Percentiles rank a stretch among this genome's conserved stretches.
phyloP scores from a whole-genome alignment of 768 basidiomycete genomes.

The Boletus subparvulus region DNA sequence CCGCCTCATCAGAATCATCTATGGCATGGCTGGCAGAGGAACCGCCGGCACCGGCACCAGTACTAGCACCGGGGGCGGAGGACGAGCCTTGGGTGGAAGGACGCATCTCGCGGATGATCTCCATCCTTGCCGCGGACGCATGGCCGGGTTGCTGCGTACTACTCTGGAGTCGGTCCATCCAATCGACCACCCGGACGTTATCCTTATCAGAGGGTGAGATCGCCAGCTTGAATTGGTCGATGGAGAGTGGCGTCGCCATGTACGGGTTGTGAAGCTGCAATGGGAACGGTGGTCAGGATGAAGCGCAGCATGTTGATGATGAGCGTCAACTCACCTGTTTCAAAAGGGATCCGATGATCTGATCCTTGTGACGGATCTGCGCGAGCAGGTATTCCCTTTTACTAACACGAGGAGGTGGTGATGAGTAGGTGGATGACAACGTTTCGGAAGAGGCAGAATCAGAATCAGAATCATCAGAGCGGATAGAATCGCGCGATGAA shows the following conservation, averaged over 20 bases:
- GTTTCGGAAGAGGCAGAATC: constrained; percentile 38
- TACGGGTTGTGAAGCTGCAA: constrained; percentile 69
- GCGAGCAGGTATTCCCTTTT: constrained; percentile 86
- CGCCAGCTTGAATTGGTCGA: constrained; percentile 76
- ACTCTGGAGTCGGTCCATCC: constrained; percentile 69
- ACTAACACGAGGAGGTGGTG: constrained; percentile 42
- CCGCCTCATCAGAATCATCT: constrained; percentile 43
- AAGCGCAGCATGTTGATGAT: background rate
- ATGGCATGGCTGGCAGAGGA: background rate
- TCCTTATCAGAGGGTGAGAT: constrained; percentile 72
- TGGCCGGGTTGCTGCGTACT: constrained; percentile 53
- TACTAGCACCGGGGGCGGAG: background rate
- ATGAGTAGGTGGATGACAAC: constrained; percentile 35
- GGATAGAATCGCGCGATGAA: constrained; percentile 15
- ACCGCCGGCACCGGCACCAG: background rate
- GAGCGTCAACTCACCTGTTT: constrained; percentile 57
- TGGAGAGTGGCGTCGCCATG: constrained; percentile 72
- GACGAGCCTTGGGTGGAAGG: constrained; percentile 26
- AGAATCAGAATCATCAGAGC: constrained; percentile 29
- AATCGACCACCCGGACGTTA: constrained; percentile 67
- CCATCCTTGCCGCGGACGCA: constrained; percentile 29
- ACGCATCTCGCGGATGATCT: constrained; percentile 31
- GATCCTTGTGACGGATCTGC: constrained; percentile 85
- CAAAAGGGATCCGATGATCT: constrained; percentile 79
- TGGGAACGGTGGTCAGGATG: background rate